A percentile compares a stretch with the other conserved stretches of the same genome.
Evolutionary conservation across 257 asterid species (phyloP).

Genomic region (Solanum pinnatisectum): DNA sequence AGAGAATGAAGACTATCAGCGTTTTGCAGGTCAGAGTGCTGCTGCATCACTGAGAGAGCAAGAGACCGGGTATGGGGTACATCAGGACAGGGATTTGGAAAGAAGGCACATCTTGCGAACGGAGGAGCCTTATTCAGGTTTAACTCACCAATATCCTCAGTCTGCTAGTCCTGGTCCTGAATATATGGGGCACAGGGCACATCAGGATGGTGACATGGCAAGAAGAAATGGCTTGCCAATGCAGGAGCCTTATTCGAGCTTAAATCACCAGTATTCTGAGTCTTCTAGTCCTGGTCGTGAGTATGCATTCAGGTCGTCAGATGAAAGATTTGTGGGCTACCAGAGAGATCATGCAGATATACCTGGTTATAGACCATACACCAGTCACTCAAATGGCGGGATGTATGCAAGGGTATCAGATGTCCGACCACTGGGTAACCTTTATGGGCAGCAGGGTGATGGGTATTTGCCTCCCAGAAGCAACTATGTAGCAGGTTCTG

Average conservation of each 20-base stretch:
- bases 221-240: conserved; percentile 11
- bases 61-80: conserved; percentile 9
- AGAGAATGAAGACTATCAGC: conserved; percentile 21
- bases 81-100: conserved; percentile 11
- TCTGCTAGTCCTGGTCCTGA: conserved; percentile 17
- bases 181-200: conserved; percentile 6
- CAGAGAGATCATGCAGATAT: conserved; percentile 9
- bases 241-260: conserved; percentile 17
- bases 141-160: conserved; percentile 12
- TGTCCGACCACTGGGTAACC: conserved; percentile 7
- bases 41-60: conserved; percentile 11
- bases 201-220: conserved; percentile 9
- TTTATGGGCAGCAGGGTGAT: conserved; percentile 13
- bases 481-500: neutral
- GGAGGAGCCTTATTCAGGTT: conserved; percentile 18
- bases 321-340: conserved; percentile 13
- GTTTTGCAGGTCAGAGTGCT: neutral
- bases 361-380: conserved; percentile 4
- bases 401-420: conserved; percentile 14
- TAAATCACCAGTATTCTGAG: conserved; percentile 11
- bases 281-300: conserved; percentile 17
- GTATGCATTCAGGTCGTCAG: conserved; percentile 9
- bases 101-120: conserved; percentile 10
- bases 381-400: conserved; percentile 9
- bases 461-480: conserved; percentile 8